These are phyloP conservation scores for Ganoderma meredithae DNA, from an alignment of 1,284 basidiomycete genomes.

Conservation along the genomic window DNA sequence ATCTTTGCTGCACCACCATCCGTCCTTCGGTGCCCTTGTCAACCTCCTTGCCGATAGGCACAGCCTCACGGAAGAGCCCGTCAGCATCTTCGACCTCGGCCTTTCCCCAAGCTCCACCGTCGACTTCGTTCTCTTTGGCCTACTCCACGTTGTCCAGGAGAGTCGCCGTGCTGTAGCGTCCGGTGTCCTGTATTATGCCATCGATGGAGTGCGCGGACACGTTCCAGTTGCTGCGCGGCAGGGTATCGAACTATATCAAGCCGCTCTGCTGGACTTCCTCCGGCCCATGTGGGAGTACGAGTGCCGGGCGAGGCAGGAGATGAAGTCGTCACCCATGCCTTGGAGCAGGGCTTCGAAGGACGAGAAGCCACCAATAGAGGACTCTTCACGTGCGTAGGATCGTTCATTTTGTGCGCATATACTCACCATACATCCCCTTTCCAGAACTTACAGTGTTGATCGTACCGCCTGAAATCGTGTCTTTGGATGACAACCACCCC, in stretches of 20 bases:
- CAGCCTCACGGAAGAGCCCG: slow-evolving; percentile 4
- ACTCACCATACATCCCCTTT: neutral
- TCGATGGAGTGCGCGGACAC: slow-evolving; percentile 1
- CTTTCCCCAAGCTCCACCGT: slow-evolving; percentile 3
- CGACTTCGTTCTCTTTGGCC: slow-evolving; percentile 3
- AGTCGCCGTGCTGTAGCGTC: slow-evolving; percentile 1
- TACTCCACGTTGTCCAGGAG: slow-evolving; percentile 5
- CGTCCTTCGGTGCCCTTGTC: slow-evolving; percentile 9
- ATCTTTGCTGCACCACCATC: neutral
- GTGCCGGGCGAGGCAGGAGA: slow-evolving; percentile 7
- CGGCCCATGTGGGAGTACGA: slow-evolving; percentile 14
- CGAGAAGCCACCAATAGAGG: slow-evolving; percentile 6
- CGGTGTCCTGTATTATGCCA: slow-evolving; percentile 2
- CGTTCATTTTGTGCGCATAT: neutral
- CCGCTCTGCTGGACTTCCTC: slow-evolving; percentile 7
- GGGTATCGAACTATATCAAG: slow-evolving; percentile 8
- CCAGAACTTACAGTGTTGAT: neutral
- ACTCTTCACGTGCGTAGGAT: neutral
- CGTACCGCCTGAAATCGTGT: neutral
- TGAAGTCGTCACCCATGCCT: slow-evolving; percentile 11
- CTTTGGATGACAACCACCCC: slow-evolving; percentile 9
- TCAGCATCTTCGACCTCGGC: slow-evolving; percentile 1
- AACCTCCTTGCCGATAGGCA: slow-evolving; percentile 10
- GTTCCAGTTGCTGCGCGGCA: neutral
- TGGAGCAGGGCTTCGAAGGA: slow-evolving; percentile 5